Evolutionary conservation across 352 stramenopile genomes (phyloP), one percentile per base, ranked within the genome.

Genomic region (Phytophthora multivora): DNA sequence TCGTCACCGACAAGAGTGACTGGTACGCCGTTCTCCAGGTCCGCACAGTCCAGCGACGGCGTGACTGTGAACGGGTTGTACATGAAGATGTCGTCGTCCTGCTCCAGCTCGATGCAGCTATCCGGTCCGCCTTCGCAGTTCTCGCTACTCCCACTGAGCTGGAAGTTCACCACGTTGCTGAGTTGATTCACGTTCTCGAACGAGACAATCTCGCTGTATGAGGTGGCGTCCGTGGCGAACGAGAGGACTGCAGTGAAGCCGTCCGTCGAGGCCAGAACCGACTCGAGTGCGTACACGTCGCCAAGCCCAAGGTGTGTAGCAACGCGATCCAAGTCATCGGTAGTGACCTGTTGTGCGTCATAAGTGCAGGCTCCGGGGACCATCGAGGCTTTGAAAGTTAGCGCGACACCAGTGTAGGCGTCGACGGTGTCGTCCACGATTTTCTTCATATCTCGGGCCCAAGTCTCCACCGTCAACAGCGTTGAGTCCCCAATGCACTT

Each of bases 11-110:
- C 15, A 23, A 79, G 82, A 7, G 71, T 66, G 21, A 89, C 73
- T 0, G 82, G 80, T 11, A 90, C 61, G 4, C 77, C 78, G 26
- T 70, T 69, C 1, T 51, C 31, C 5, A 89, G 55, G 5, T 64
- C 45, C 3, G 36, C 58, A 42, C 82, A 89, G 19, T 75, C 43
- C 11, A 81, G 30, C n/a, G 63, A 62, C 11, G 74, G 71, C 16
- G 60, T 63, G 47, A 83, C 62, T 13, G 48, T 69, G 60, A 86
- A 84, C 35, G 79, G 78, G 45, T 88, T 88, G 73, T 85, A 89
- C 67, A 84, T 66, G 63, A 82, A 89, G 28, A 91, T 56, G 23
- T 89, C 76, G 1, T 76, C 58, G 1, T 47, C 38, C 6, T 79
- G 45, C 15, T 59, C 42, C 16, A 89, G 52, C 38, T 71, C 41